These are phyloP conservation scores for Colletotrichum cereale DNA, from an alignment of 2,329 filamentous ascomycete genomes.

Conservation along the genomic window DNA sequence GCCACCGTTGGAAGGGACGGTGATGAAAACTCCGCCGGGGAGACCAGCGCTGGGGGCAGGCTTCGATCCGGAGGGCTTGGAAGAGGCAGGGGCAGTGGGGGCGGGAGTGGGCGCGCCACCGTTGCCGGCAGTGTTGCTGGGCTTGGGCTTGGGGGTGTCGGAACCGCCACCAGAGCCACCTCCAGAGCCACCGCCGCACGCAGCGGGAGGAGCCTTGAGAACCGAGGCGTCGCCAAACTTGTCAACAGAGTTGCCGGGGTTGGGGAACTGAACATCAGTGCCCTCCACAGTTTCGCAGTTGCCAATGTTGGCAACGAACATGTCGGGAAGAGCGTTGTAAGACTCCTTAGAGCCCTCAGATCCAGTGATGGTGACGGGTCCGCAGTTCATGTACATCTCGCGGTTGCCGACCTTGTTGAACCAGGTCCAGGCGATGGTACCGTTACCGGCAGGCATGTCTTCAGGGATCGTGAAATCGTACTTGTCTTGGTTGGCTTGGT, in stretches of 20 bases:
- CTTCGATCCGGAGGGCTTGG: slow-evolving; percentile 30
- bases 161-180: slow-evolving; percentile 5
- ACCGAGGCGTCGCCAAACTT: background rate
- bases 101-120: slow-evolving; percentile 31
- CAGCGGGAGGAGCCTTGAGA: background rate
- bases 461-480: slow-evolving; percentile 81
- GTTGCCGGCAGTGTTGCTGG: background rate
- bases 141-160: background rate
- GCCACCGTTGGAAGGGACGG: slow-evolving; percentile 42
- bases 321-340: slow-evolving; percentile 74
- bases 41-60: slow-evolving; percentile 32
- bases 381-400: slow-evolving; percentile 99
- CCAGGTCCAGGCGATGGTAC: slow-evolving; percentile 93
- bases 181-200: background rate
- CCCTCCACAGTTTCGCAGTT: slow-evolving; percentile 58
- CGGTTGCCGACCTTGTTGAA: slow-evolving; percentile 93
- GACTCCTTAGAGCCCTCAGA: slow-evolving; percentile 61
- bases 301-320: slow-evolving; percentile 80
- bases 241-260: slow-evolving; percentile 1
- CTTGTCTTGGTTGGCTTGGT: slow-evolving; percentile 60
- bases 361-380: slow-evolving; percentile 76
- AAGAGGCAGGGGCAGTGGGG: slow-evolving; percentile 39
- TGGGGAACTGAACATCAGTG: slow-evolving; percentile 38
- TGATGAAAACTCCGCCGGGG: slow-evolving; percentile 58
- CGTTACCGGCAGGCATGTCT: slow-evolving; percentile 80